Evolutionary conservation across 257 asterid species (phyloP), one percentile per base, ranked within the genome.

Genomic region (Echites panduratus): DNA sequence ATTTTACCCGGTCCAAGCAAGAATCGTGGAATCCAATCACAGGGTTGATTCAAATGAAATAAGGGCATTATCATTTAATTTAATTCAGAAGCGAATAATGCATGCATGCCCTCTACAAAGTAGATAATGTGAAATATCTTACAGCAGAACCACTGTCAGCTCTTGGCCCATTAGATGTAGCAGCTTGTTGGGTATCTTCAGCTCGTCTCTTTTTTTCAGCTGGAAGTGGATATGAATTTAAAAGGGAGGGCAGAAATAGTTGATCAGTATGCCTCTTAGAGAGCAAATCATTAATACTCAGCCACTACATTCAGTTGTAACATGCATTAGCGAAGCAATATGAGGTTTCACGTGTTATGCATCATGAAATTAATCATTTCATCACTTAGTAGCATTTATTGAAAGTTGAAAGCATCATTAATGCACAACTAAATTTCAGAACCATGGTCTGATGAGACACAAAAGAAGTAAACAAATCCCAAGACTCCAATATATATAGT

Each of bases 131-230:
- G 77, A 79, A 83, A 78, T 47, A 73, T 83, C 97, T 91, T 85
- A 94, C 99, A 84, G 89, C 66, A 70, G 96, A 85, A 73, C 82
- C 91, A 70, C 47, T 87, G 72, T 91, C 97, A 77, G 91, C 75
- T 77, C 90, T 86, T 69, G 87, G 73, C 75, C 94, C 97, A 80
- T 88, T 85, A 57, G 96, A 77, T 53, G 91, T 58, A 59, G 84
- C 83, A 82, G 82, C 73, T 73, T 84, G 96, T 40, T 72, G 97
- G 66, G 82, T 85, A 69, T 88, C 97, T 44, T 92, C 98, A 77
- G 44, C 84, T 38, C 75, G 89, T 77, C 66, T 90, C 87, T 84
- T 92, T 73, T 66, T 89, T 75, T 95, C 98, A 77, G 85, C 98
- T 93, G 90, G 52, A 76, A 20, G 58, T 38, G 35, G 40, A 54